A percentile compares a stretch with the other conserved stretches of the same genome.
These are phyloP conservation scores for Pascua guehoae DNA, from an alignment of 1,284 basidiomycete genomes.

Conservation along the genomic window DNA sequence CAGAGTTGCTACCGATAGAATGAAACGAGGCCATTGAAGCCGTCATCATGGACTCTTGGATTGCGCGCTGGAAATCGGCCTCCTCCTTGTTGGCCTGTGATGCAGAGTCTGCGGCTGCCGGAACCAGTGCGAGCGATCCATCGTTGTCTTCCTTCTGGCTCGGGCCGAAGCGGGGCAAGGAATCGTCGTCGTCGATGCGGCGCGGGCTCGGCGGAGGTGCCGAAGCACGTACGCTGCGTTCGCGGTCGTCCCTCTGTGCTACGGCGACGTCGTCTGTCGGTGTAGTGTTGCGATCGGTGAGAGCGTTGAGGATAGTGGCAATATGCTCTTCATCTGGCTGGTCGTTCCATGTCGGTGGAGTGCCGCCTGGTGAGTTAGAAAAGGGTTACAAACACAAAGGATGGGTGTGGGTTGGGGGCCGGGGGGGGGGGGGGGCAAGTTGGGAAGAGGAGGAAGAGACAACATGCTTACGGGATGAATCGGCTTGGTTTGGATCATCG, in stretches of 20 bases:
- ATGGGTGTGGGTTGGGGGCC: no score
- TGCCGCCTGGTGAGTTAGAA: not conserved
- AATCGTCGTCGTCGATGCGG: slow-evolving; percentile 2
- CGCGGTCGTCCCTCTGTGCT: slow-evolving; percentile 16
- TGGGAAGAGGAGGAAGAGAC: no score
- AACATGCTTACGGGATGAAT: no score
- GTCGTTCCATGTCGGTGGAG: not conserved
- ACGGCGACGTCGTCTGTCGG: not conserved
- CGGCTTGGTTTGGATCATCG: no score
- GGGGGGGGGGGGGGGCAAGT: no score
- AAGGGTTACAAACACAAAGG: no score
- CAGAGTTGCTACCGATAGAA: slow-evolving; percentile 18
- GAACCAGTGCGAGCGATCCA: slow-evolving; percentile 28
- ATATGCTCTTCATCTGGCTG: slow-evolving; percentile 14
- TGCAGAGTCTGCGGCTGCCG: not conserved
- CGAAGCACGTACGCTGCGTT: slow-evolving; percentile 35
- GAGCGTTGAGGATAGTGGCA: slow-evolving; percentile 32
- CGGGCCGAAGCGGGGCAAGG: slow-evolving; percentile 33
- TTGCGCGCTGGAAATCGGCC: slow-evolving; percentile 41
- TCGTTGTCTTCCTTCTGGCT: slow-evolving; percentile 35
- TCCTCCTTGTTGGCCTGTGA: slow-evolving; percentile 28
- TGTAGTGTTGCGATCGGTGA: slow-evolving; percentile 55
- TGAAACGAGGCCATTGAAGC: slow-evolving; percentile 43
- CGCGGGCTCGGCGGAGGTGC: slow-evolving; percentile 40
- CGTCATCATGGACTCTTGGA: slow-evolving; percentile 46